Base-by-base conservation (phyloP, 352 stramenopile genomes). In the Blastocystis hominis region DNA sequence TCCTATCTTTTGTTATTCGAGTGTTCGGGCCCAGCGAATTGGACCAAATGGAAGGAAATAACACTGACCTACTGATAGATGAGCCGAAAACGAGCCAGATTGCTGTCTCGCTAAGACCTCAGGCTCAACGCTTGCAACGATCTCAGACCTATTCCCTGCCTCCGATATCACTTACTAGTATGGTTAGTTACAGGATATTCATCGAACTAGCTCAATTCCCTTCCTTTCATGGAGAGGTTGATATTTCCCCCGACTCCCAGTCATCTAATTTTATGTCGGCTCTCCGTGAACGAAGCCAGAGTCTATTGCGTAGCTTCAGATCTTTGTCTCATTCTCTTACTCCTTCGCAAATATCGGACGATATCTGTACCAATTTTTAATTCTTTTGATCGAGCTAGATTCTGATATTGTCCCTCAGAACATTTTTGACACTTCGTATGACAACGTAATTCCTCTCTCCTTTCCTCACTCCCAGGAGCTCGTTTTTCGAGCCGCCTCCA, bases 381-480 rank as follows among this genome's bases (percentile, higher is more conserved):
- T 15, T 2, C 3, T 44, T 5, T 5, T 53, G 38, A 42, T 42
- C 30, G 5, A 34, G 30, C 2, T 75, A 80, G 70, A 3, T 17
- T 63, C 50, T 40, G 47, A 38, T 44, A 36, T 63, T 63, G 10
- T 80, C 36, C 70, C 70, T 64, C 10, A 17, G 24, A 38, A 63
- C 7, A 59, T 46, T 36, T 80, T 80, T 56, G 70, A 80, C 36
- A 63, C 70, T 34, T 59, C 44, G 5, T 80, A 64, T 56, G 70
- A 63, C 36, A 46, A 80, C 24, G 70, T 80, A 42, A 15, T 15
- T 38, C n/a, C 24, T 36, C 40, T 47, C 1, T 42, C 5, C 30
- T 10, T 3, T n/a, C 30, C 9, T 80, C 46, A 80, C n/a, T 9
- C 6, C 0, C 38, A 80, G 70, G 55, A 17, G n/a, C 62, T 80